A percentile compares a stretch with the other conserved stretches of the same genome.
Evolutionary conservation across 2,329 filamentous ascomycete genomes (phyloP).

Genomic region (Colletotrichum chrysophilum): DNA sequence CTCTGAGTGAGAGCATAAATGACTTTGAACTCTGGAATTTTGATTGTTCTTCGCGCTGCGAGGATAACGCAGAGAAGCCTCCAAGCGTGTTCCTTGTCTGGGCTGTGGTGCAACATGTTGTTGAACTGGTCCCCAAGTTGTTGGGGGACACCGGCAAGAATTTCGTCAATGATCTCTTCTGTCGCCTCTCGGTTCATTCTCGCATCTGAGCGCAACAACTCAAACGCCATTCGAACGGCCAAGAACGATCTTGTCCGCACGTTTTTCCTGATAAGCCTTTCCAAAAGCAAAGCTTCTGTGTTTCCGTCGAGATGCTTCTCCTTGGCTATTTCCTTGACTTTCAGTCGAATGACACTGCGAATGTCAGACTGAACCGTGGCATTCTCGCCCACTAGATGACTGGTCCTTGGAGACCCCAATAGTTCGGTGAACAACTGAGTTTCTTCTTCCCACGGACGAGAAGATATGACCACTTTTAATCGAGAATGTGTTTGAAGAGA

Average conservation of each 20-base stretch:
- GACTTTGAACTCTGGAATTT: not conserved
- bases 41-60: not conserved
- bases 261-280: not conserved
- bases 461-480: not conserved
- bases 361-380: not conserved
- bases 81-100: not conserved
- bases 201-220: not conserved
- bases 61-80: not conserved
- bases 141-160: not conserved
- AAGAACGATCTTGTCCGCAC: not conserved
- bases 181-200: not conserved
- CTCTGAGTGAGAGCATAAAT: not conserved
- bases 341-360: not conserved
- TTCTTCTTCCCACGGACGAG: not conserved
- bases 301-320: not conserved
- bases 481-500: rapidly evolving
- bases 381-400: not conserved
- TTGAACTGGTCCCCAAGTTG: not conserved
- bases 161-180: not conserved
- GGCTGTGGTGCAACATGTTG: not conserved
- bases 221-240: not conserved
- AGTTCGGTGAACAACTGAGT: rapidly evolving
- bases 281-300: not conserved
- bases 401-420: not conserved
- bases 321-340: not conserved